These are phyloP conservation scores for Pseudoneurospora amorphoporcata DNA, from an alignment of 495 filamentous ascomycete species.

Conservation along the genomic window DNA sequence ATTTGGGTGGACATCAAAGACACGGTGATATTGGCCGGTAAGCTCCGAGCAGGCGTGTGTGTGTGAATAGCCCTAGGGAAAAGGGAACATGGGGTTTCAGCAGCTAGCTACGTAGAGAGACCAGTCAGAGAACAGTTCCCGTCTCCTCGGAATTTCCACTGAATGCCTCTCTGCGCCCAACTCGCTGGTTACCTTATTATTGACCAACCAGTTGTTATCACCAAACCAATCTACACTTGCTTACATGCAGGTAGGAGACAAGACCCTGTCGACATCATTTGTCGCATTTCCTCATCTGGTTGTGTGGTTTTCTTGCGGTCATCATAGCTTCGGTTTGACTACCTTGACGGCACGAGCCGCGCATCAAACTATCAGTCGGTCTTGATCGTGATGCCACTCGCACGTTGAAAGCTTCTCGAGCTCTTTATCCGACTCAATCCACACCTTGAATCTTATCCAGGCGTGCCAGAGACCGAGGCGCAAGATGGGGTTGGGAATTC, in stretches of 20 bases:
- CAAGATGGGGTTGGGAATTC: constrained; percentile 73
- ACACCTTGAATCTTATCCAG: neutral
- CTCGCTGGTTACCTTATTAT: neutral
- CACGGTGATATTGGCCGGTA: neutral
- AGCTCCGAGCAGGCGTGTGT: neutral
- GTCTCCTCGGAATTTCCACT: neutral
- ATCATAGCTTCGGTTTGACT: neutral
- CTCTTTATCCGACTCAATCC: neutral
- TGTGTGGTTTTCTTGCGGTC: neutral
- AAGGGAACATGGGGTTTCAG: neutral
- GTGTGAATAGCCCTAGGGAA: neutral
- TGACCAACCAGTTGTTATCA: neutral
- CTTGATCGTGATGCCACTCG: neutral
- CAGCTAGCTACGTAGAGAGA: neutral
- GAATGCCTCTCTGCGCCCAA: neutral
- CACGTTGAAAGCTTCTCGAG: neutral
- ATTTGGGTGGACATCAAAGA: neutral
- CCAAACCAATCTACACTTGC: neutral
- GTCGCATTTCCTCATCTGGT: neutral
- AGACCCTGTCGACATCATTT: neutral
- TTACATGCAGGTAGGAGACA: neutral
- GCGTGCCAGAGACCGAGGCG: neutral
- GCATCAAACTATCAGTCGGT: neutral
- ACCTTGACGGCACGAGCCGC: neutral
- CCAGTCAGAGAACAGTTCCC: neutral